Evolutionary conservation across 495 filamentous ascomycete species (phyloP), one percentile per base, ranked within the genome.

Genomic region (Neurospora sp.): DNA sequence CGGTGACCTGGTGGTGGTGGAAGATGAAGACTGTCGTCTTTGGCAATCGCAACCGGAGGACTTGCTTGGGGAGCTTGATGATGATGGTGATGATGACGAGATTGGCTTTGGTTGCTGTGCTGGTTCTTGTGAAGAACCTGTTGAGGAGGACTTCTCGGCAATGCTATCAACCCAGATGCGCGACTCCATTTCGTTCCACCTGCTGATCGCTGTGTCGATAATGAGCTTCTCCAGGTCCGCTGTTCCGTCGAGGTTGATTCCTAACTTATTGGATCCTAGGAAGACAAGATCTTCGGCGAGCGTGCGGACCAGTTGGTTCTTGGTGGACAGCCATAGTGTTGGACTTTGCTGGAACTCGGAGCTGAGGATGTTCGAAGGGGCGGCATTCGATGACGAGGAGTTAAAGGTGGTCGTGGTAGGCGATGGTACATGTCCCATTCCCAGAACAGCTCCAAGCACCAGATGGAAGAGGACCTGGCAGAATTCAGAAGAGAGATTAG

Each of bases 241-340:
- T 17, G 75, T 77, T 9, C 54, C 54, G 0, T 79, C 79, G 19
- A 82, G 72, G 48, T 76, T 77, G 70, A 83, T 81, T 3, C 78
- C 78, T 5, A 83, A 66, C 59, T 77, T 76, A 15, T 7, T 19
- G 0, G 77, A 78, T 1, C 79, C 81, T 5, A 83, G 70, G 39
- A 76, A 82, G 9, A 82, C 76, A 36, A 82, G 69, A 69, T 83
- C 77, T 39, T 82, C 81, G 2, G 78, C 81, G 36, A 83, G 74
- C 73, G 79, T 83, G 73, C 81, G 81, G 48, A 79, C 77, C 40
- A 83, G 72, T 48, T 79, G 78, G 62, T 79, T 79, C 73, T 79
- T 78, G 74, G 78, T 83, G 39, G 77, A 73, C 36, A 82, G 39
- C 79, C 79, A 81, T 21, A 79, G 73, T 10, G 80, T 82, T 40